Percentiles rank a stretch among this genome's conserved stretches.
Evolutionary conservation across 2,329 filamentous ascomycete genomes (phyloP).

Genomic region (Aspergillus pseudotamarii): DNA sequence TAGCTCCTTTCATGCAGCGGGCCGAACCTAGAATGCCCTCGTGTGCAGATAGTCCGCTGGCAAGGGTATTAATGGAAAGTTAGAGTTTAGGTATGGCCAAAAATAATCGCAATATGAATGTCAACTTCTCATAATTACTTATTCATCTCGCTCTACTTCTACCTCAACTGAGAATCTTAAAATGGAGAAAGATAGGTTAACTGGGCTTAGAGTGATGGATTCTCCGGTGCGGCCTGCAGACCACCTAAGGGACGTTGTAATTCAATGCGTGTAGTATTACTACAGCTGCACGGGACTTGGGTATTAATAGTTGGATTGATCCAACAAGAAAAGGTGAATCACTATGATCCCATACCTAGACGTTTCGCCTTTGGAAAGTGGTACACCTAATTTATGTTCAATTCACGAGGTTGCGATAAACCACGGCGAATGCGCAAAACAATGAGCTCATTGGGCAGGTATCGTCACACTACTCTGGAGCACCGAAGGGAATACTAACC

Average conservation of each 20-base stretch:
- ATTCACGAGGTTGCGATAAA: background rate
- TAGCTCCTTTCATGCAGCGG: slow-evolving; percentile 20
- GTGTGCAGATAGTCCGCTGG: background rate
- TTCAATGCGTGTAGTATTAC: background rate
- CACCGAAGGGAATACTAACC: background rate
- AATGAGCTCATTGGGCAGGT: background rate
- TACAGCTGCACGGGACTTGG: background rate
- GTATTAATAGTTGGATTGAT: background rate
- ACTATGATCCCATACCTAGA: background rate
- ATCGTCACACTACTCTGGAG: background rate
- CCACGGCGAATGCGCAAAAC: background rate
- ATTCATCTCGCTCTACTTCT: background rate
- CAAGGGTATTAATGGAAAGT: background rate
- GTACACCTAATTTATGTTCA: background rate
- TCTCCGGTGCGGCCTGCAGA: background rate
- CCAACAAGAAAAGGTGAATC: background rate
- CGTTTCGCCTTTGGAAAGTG: background rate
- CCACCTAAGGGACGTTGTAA: background rate
- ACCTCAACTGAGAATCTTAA: background rate
- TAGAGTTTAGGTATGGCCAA: background rate
- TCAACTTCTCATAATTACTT: background rate
- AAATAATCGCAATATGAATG: background rate
- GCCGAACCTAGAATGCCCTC: background rate
- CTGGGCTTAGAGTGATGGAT: background rate
- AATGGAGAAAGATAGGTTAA: background rate